Percentiles rank a stretch among this genome's conserved stretches.
Conservation (phyloP, 331 rosid species). For the Quercus lobata region DNA sequence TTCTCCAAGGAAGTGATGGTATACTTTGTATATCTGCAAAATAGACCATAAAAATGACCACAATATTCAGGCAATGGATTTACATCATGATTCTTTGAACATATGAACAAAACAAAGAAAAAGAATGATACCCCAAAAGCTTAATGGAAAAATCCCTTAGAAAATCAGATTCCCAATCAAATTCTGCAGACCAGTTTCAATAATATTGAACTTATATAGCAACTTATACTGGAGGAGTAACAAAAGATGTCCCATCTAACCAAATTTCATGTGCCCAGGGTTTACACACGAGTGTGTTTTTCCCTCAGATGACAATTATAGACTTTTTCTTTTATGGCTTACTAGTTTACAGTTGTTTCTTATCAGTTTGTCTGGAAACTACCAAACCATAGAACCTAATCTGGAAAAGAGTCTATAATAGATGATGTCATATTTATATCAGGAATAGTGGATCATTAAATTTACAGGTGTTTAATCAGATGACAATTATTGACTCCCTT, state of each 20-base stretch:
- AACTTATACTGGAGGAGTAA: neutral
- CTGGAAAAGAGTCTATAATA: too few relatives aligned
- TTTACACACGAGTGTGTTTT: neutral
- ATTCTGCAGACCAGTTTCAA: neutral
- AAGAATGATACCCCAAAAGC: neutral
- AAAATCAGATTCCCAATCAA: neutral
- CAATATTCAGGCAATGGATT: conserved; percentile 1
- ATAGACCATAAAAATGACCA: conserved; percentile 14
- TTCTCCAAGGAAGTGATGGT: conserved; percentile 92
- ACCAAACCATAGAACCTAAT: too few relatives aligned
- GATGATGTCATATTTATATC: too few relatives aligned
- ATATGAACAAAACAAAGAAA: neutral
- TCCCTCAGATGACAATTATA: neutral
- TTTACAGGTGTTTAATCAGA: too few relatives aligned
- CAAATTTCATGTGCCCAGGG: neutral
- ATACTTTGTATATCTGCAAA: conserved; percentile 77
- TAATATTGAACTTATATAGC: neutral
- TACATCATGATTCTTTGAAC: neutral
- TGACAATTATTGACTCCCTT: neutral
- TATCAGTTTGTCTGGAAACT: neutral
- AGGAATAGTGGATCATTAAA: too few relatives aligned
- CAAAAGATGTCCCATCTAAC: neutral
- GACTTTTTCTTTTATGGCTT: neutral
- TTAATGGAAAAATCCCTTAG: neutral
- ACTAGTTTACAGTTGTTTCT: neutral